phyloP scores from a whole-genome alignment of 768 basidiomycete species.

The Tulasnella sp. region DNA sequence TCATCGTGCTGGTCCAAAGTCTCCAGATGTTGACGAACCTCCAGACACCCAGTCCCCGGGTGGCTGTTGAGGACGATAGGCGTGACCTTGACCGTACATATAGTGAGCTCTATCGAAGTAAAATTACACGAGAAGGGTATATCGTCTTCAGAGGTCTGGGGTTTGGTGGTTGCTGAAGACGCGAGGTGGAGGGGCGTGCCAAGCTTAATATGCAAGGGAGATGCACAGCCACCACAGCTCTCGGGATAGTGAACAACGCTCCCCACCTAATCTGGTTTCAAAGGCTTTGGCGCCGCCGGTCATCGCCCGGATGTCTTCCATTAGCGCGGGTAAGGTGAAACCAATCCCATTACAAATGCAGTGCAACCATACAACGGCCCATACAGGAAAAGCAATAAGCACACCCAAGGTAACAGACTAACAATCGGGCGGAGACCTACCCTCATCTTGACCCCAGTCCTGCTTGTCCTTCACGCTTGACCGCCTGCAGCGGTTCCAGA shows the following conservation, averaged over 20 bases:
- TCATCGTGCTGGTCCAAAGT: not conserved
- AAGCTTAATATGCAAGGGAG: not conserved
- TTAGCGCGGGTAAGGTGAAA: not conserved
- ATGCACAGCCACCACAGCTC: not conserved
- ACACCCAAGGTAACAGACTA: not conserved
- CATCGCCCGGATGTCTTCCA: not conserved
- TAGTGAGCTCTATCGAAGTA: not conserved
- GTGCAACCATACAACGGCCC: not conserved
- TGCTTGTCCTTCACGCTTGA: not conserved
- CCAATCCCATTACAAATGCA: not conserved
- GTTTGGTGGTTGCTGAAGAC: not conserved
- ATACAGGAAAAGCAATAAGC: not conserved
- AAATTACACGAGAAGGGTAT: not conserved
- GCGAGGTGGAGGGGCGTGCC: not conserved
- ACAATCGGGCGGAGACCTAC: not conserved
- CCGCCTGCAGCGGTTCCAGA: slow-evolving; percentile 1
- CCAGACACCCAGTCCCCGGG: not conserved
- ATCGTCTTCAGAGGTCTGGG: not conserved
- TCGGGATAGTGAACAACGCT: not conserved
- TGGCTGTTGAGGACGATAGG: not conserved
- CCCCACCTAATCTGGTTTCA: not conserved
- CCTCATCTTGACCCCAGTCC: not conserved
- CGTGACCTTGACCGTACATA: not conserved
- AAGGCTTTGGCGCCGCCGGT: not conserved
- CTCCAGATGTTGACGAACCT: not conserved